Conservation (phyloP, 2,329 filamentous ascomycete genomes). For the Arthroderma sp. region DNA sequence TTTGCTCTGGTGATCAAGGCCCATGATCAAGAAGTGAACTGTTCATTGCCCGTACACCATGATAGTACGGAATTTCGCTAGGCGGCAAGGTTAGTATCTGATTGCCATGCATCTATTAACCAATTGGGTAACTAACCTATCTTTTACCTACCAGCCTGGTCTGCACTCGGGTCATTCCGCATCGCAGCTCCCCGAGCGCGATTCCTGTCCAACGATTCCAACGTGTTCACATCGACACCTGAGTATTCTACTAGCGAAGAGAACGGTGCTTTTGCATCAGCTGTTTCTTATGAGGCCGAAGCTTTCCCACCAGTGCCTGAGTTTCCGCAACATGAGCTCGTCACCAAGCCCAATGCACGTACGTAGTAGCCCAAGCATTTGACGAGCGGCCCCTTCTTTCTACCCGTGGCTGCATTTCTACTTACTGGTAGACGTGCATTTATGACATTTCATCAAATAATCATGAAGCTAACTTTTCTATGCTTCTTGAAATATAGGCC, state of each 20-base stretch:
- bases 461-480: not conserved
- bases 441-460: not conserved
- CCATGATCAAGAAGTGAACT: conserved; percentile 3
- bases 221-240: not conserved
- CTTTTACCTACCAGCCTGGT: too few relatives aligned
- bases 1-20: conserved; percentile 2
- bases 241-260: conserved; percentile 1
- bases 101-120: not conserved
- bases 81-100: conserved; percentile 27
- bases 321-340: not conserved
- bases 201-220: not conserved
- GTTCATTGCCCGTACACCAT: conserved; percentile 16
- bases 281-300: not conserved
- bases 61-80: conserved; percentile 28
- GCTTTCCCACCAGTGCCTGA: not conserved
- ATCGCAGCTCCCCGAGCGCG: conserved; percentile 3
- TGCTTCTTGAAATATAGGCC: conserved; percentile 12
- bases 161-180: not conserved
- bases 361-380: not conserved
- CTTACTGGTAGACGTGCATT: not conserved
- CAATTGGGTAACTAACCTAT: not conserved
- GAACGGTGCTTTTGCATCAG: not conserved
- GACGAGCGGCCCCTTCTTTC: not conserved
- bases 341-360: not conserved
- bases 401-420: not conserved